Conservation (phyloP, 331 rosid species). For the Saraca asoca region DNA sequence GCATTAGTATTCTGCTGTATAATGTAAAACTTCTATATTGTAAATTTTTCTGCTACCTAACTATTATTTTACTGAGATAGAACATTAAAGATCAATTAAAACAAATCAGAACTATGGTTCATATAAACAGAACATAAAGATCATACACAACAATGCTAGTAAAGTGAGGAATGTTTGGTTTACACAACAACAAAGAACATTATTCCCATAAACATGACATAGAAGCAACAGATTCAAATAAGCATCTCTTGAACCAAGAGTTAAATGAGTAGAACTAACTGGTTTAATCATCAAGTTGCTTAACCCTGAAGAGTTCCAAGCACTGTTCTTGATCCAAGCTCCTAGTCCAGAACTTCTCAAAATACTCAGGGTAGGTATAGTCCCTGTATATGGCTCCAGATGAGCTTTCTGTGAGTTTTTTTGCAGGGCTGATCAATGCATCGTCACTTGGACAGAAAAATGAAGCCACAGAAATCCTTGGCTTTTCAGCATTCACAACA, state of each 20-base stretch:
- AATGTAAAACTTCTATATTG: conserved; percentile 25
- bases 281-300: conserved; percentile 12
- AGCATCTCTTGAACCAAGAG: neutral
- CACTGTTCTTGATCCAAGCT: conserved; percentile 67
- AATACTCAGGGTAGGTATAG: conserved; percentile 74
- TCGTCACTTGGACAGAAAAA: conserved; percentile 68
- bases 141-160: too few relatives aligned
- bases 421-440: conserved; percentile 68
- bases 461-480: conserved; percentile 83
- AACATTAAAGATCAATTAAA: too few relatives aligned
- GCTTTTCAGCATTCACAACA: conserved; percentile 60
- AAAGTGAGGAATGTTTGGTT: too few relatives aligned
- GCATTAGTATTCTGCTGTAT: conserved; percentile 25
- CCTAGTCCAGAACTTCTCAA: conserved; percentile 81
- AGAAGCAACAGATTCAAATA: neutral
- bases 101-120: too few relatives aligned
- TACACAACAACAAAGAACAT: neutral
- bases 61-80: neutral
- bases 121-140: too few relatives aligned
- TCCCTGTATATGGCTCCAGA: conserved; percentile 57
- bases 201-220: neutral
- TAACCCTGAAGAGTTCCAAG: conserved; percentile 69
- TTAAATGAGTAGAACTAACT: conserved; percentile 19
- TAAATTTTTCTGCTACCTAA: neutral
- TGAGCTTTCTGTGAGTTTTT: conserved; percentile 48